Conservation (phyloP, 2,329 filamentous ascomycete genomes). For the Emydomyces testavorans region DNA sequence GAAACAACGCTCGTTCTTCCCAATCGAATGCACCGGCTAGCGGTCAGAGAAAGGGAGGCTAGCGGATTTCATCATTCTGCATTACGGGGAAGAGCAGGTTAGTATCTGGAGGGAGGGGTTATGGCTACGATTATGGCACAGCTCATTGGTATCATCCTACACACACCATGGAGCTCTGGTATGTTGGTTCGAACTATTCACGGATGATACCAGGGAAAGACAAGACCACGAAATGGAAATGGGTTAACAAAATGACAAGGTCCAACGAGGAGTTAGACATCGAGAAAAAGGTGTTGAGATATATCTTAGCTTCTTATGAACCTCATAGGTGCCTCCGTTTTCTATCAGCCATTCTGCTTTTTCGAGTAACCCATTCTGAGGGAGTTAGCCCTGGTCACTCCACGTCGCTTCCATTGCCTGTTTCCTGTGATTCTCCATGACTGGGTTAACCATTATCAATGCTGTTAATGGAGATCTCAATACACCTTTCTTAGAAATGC, state of each 20-base stretch:
- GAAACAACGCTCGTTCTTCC: conserved; percentile 10
- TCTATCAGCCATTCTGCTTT: not conserved
- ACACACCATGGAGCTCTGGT: not conserved
- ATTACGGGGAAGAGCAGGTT: not conserved
- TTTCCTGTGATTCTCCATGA: no score
- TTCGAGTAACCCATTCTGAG: not conserved
- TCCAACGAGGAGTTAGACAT: not conserved
- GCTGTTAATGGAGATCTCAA: no score
- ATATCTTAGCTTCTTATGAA: conserved; percentile 1
- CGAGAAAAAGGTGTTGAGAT: not conserved
- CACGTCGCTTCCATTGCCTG: no score
- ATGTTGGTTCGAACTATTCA: not conserved
- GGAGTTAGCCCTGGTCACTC: no score
- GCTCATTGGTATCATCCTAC: not conserved
- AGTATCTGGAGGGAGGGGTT: no score
- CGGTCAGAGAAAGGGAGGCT: conserved; percentile 14
- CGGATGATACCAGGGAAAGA: not conserved
- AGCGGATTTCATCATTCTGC: not conserved
- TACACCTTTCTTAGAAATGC: no score
- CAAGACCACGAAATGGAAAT: not conserved
- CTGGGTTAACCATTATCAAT: no score
- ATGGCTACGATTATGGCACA: not conserved
- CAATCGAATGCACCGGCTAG: conserved; percentile 2
- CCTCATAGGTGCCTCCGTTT: not conserved
- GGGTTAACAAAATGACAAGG: not conserved